phyloP scores from a whole-genome alignment of 805 yeast genomes.

The Saccharomycopsis sp. region DNA sequence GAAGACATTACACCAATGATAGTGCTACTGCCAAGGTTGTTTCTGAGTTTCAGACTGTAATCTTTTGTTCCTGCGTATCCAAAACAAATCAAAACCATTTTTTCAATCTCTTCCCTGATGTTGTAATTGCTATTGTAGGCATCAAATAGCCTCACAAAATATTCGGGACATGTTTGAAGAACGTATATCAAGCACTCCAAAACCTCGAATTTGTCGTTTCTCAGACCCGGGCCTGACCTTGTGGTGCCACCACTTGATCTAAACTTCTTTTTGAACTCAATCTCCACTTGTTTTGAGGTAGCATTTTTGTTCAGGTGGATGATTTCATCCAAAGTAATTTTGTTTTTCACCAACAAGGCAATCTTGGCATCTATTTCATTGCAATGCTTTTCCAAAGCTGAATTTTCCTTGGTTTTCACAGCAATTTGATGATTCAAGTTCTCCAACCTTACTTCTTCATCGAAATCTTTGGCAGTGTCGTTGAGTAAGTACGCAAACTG shows the following conservation, averaged over 20 bases:
- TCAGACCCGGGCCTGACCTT: slow-evolving; percentile 1
- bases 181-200: slow-evolving; percentile 76
- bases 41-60: not conserved
- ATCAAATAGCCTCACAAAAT: slow-evolving; percentile 41
- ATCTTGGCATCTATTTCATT: slow-evolving; percentile 72
- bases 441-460: slow-evolving; percentile 63
- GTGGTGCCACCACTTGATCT: not conserved
- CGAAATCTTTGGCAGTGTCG: slow-evolving; percentile 64
- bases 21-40: slow-evolving; percentile 2
- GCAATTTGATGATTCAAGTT: slow-evolving; percentile 59
- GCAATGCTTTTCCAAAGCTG: slow-evolving; percentile 61
- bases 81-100: slow-evolving; percentile 17
- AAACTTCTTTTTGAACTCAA: slow-evolving; percentile 9
- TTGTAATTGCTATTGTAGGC: slow-evolving; percentile 4
- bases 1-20: not conserved
- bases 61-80: slow-evolving; percentile 10
- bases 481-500: slow-evolving; percentile 69
- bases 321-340: slow-evolving; percentile 68
- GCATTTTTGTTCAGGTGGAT: slow-evolving; percentile 11
- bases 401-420: slow-evolving; percentile 61
- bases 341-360: slow-evolving; percentile 68
- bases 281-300: slow-evolving; percentile 10
- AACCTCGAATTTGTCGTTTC: slow-evolving; percentile 41
- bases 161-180: slow-evolving; percentile 74
- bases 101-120: slow-evolving; percentile 11